Conservation (phyloP, 108 stramenopile species). For the Cyclotella choctawhatcheeana region DNA sequence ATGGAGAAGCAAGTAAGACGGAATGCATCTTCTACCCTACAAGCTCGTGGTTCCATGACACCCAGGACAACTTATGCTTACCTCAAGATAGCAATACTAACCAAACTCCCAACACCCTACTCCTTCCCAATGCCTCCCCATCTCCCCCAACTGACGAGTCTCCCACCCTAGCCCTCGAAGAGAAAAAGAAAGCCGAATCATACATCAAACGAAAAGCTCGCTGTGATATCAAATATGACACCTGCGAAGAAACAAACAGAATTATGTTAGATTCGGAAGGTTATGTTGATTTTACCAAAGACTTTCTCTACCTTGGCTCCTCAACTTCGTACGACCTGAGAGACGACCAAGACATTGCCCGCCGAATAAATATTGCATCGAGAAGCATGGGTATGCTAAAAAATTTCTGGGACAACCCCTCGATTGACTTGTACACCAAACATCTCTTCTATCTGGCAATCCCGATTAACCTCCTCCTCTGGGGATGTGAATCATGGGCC, state of each 20-base stretch:
- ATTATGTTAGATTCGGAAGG: background rate
- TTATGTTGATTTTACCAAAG: background rate
- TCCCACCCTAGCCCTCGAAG: too few species aligned
- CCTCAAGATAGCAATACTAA: too few species aligned
- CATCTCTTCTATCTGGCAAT: constrained; percentile 9
- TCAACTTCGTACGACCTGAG: background rate
- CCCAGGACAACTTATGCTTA: too few species aligned
- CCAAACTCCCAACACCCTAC: too few species aligned
- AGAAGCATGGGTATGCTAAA: background rate
- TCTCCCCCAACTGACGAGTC: too few species aligned
- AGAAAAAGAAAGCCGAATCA: too few species aligned
- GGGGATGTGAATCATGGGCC: constrained; percentile 24
- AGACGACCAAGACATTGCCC: background rate
- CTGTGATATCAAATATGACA: background rate
- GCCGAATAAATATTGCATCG: background rate
- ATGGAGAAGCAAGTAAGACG: background rate
- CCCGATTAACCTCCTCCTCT: constrained; percentile 18
- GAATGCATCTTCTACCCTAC: constrained; percentile 20
- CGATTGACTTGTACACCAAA: background rate
- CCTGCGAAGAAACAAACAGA: background rate
- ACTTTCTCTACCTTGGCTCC: background rate
- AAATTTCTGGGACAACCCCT: background rate
- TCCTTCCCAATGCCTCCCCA: too few species aligned
- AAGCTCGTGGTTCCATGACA: too few species aligned
- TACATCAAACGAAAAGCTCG: too few species aligned